A percentile compares a stretch with the other conserved stretches of the same genome.
phyloP scores from a whole-genome alignment of 768 basidiomycete genomes.

The Russula sp. region DNA sequence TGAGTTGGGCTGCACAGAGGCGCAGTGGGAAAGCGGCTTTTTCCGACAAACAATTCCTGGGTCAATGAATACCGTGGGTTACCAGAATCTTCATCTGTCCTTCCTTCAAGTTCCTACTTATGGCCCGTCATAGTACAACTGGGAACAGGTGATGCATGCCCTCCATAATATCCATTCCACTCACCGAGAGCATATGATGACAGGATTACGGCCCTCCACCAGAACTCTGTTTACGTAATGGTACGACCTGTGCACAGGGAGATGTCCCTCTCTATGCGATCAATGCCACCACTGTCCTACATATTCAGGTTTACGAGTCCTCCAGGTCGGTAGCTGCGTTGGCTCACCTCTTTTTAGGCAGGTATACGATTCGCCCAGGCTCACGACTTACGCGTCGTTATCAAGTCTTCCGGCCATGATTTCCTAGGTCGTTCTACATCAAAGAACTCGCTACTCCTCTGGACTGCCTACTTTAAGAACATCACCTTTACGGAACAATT shows the following conservation, averaged over 20 bases:
- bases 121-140: constrained; percentile 21
- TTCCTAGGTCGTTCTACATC: constrained; percentile 47
- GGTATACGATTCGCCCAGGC: constrained; percentile 36
- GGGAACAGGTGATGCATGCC: constrained; percentile 24
- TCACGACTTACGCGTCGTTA: constrained; percentile 36
- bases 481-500: constrained; percentile 36
- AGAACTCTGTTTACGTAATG: constrained; percentile 22
- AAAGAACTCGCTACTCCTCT: constrained; percentile 42
- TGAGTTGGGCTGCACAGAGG: constrained; percentile 19
- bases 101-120: neutral
- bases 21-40: constrained; percentile 25
- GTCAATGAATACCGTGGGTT: constrained; percentile 25
- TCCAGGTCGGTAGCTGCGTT: too few species aligned
- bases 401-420: constrained; percentile 43
- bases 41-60: constrained; percentile 27
- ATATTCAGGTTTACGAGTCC: constrained; percentile 22
- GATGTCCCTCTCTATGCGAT: constrained; percentile 27
- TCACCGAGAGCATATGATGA: neutral
- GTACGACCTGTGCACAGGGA: constrained; percentile 23
- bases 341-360: constrained; percentile 27
- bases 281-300: constrained; percentile 22
- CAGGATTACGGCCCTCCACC: constrained; percentile 20
- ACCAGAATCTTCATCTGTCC: constrained; percentile 1
- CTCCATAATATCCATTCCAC: neutral
- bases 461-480: constrained; percentile 42